Conservation (phyloP, 1,284 basidiomycete species). For the Puccinia novopanici region DNA sequence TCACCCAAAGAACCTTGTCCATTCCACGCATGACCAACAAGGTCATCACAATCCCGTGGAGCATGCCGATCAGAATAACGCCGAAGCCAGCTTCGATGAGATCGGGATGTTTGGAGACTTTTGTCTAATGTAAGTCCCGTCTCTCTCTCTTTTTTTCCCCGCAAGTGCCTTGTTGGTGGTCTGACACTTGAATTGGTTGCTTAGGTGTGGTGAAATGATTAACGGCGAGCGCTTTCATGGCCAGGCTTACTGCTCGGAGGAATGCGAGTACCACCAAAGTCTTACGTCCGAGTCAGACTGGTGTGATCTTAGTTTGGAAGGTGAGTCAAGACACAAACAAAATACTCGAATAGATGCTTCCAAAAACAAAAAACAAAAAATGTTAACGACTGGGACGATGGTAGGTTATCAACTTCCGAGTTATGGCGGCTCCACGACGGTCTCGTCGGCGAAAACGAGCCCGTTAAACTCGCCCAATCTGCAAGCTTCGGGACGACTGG, state of each 20-base stretch:
- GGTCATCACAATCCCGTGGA: not conserved
- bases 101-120: not conserved
- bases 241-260: slow-evolving; percentile 15
- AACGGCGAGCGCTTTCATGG: not conserved
- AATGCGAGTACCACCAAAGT: slow-evolving; percentile 15
- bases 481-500: slow-evolving; percentile 11
- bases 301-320: slow-evolving; percentile 20
- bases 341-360: too few relatives aligned
- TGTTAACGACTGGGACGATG: too few relatives aligned
- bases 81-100: not conserved
- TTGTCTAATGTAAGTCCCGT: not conserved
- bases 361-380: too few relatives aligned
- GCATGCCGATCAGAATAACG: not conserved
- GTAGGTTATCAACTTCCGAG: slow-evolving; percentile 27
- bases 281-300: not conserved
- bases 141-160: not conserved
- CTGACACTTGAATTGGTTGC: not conserved
- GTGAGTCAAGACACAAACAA: not conserved
- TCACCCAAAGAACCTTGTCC: not conserved
- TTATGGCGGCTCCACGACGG: slow-evolving; percentile 3
- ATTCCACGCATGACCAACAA: not conserved
- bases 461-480: slow-evolving; percentile 9
- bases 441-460: slow-evolving; percentile 17
- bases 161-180: not conserved
- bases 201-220: slow-evolving; percentile 19